Conservation (phyloP, 345 rosid genomes). For the Iberis pinnata region DNA sequence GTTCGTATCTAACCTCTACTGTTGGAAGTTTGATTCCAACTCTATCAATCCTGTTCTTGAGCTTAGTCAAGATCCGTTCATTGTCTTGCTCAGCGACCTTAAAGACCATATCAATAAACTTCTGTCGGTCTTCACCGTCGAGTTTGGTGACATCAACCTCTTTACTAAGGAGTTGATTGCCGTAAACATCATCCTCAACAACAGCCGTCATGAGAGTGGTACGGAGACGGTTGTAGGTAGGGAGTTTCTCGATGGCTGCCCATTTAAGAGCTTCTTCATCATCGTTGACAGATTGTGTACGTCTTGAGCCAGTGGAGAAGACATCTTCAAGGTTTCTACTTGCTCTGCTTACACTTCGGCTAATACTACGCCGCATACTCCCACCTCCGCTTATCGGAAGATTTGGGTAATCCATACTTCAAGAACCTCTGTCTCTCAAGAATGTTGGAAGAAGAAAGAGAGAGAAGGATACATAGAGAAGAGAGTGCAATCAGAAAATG, state of each 20-base stretch:
- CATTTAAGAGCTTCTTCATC: slow-evolving; percentile 91
- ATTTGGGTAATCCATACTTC: slow-evolving; percentile 23
- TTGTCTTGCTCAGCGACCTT: slow-evolving; percentile 89
- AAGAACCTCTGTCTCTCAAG: not conserved
- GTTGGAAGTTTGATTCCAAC: slow-evolving; percentile 78
- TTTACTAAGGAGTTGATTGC: slow-evolving; percentile 31
- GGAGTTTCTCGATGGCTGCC: slow-evolving; percentile 90
- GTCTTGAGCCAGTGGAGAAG: slow-evolving; percentile 28
- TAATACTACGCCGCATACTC: slow-evolving; percentile 36
- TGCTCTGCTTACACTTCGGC: slow-evolving; percentile 54
- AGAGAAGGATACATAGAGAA: not conserved
- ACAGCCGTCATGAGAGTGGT: slow-evolving; percentile 59
- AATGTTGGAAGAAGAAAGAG: not conserved
- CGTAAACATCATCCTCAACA: slow-evolving; percentile 41
- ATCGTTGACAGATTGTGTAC: slow-evolving; percentile 44
- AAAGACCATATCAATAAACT: slow-evolving; percentile 63
- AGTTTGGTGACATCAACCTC: slow-evolving; percentile 70
- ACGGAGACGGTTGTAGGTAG: slow-evolving; percentile 67
- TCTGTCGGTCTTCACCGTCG: slow-evolving; percentile 52
- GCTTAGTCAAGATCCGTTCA: slow-evolving; percentile 60
- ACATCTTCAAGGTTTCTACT: slow-evolving; percentile 63
- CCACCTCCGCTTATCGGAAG: slow-evolving; percentile 19
- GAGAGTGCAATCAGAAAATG: not conserved
- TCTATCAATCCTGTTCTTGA: slow-evolving; percentile 75
- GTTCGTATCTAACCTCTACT: slow-evolving; percentile 68